Percentiles rank a stretch among this genome's conserved stretches.
Evolutionary conservation across 768 basidiomycete species (phyloP).

Genomic region (Naganishia onofrii): DNA sequence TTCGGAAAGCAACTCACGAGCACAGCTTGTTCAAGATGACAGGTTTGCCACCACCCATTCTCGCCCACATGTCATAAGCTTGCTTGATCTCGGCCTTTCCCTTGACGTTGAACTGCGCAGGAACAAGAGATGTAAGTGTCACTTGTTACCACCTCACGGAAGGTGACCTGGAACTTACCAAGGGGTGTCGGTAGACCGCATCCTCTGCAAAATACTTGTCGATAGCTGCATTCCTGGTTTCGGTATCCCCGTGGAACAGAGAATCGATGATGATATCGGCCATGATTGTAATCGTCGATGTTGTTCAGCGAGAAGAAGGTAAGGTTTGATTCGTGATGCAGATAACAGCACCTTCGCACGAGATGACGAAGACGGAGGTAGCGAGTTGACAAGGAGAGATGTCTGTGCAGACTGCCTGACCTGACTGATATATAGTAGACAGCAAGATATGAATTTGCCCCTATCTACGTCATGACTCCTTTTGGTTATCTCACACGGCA

Average conservation of each 20-base stretch:
- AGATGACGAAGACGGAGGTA: background rate
- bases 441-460: background rate
- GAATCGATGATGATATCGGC: constrained; percentile 8
- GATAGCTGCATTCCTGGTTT: constrained; percentile 10
- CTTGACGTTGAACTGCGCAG: constrained; percentile 13
- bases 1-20: background rate
- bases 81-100: constrained; percentile 25
- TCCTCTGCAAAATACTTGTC: constrained; percentile 20
- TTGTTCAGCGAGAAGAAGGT: background rate
- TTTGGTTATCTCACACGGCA: background rate
- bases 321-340: background rate
- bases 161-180: background rate
- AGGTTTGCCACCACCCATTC: constrained; percentile 1
- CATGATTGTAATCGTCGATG: background rate
- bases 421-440: background rate
- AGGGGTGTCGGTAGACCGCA: constrained; percentile 23
- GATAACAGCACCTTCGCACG: background rate
- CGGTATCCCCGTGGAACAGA: constrained; percentile 3
- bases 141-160: background rate
- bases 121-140: background rate
- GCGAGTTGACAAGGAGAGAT: background rate
- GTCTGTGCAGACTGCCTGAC: background rate
- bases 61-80: constrained; percentile 23
- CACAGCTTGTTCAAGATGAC: constrained; percentile 17
- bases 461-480: constrained; percentile 16